Evolutionary conservation across 192 early-diverging fungal genomes (phyloP), one percentile per base, ranked within the genome.

Genomic region (Funneliformis geosporum): DNA sequence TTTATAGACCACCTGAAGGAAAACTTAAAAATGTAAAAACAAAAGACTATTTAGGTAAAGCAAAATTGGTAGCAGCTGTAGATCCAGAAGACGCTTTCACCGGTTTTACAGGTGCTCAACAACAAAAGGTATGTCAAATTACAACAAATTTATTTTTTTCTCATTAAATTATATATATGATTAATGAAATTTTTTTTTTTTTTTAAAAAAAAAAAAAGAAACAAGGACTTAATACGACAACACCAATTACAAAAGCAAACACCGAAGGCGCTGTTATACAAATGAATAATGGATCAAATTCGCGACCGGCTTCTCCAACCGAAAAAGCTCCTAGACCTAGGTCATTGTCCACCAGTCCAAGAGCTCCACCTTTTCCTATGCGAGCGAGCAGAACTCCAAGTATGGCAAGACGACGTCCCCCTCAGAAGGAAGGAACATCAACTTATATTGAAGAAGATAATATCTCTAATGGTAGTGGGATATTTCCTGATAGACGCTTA

Each of bases 21-120:
- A 96, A 94, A 82, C 87, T 99, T 68, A 94, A 95, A 85, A 95
- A 95, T 82, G 86, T 90, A 8, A 88, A 91, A 68, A 93, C 93
- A 83, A 90, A 92, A 65, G 92, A 94, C 71, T 95, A 93, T 76
- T 79, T 95, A 67, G 94, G 93, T 23, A 92, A 88, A 46, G 87
- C 93, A 73, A 95, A 93, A 81, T 94, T 98, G 73, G 92, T 98
- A 82, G 95, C 96, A 16, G 92, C 89, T 0, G 89, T 88, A 7
- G 90, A 94, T 60, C 84, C 84, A 3, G 77, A 79, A 5, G 91
- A 94, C 73, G 81, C 81, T 18, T 94, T 87, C 80, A 85, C 84
- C 33, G 93, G 92, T 39, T 94, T 94, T 80, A 82, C 84, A 79
- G 92, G 91, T 33, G 78, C 86, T 25, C 80, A 66, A 82, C 80